These are phyloP conservation scores for Helotiales sp. DNA, from an alignment of 2,329 filamentous ascomycete genomes.

Conservation along the genomic window DNA sequence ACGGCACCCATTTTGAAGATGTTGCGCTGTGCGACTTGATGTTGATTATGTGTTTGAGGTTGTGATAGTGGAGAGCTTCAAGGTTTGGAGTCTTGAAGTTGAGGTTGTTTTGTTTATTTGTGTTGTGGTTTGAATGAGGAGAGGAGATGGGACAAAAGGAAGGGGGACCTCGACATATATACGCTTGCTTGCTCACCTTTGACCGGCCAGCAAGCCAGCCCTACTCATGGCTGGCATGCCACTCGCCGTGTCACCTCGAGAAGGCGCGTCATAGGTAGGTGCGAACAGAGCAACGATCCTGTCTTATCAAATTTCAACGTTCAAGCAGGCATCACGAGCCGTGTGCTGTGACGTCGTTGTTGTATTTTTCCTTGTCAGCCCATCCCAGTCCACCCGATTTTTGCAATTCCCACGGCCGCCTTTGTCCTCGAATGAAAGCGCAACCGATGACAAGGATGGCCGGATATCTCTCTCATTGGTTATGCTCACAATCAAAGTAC, in stretches of 20 bases:
- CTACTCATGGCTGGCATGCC: background rate
- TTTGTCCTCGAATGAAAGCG: slow-evolving; percentile 2
- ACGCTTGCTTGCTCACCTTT: background rate
- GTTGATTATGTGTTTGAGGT: slow-evolving; percentile 19
- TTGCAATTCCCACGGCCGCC: background rate
- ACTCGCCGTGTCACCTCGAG: slow-evolving; percentile 7
- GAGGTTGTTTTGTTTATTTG: slow-evolving; percentile 18
- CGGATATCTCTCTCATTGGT: background rate
- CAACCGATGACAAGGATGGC: background rate
- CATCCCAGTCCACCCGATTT: too few species aligned
- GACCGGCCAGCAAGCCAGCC: background rate
- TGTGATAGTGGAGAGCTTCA: slow-evolving; percentile 19
- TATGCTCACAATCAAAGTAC: background rate
- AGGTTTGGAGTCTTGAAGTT: slow-evolving; percentile 18
- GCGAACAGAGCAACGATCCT: background rate
- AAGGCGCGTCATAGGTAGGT: slow-evolving; percentile 12
- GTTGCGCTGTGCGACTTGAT: slow-evolving; percentile 27
- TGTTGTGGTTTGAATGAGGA: background rate
- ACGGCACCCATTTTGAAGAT: slow-evolving; percentile 45
- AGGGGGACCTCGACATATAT: slow-evolving; percentile 11
- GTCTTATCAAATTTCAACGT: background rate
- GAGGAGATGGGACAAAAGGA: background rate
- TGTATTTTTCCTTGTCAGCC: slow-evolving; percentile 3
- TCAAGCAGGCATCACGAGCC: background rate
- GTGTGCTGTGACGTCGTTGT: slow-evolving; percentile 8